These are phyloP conservation scores for Cunninghamia lanceolata DNA, from an alignment of 75 land plant genomes.

Conservation along the genomic window DNA sequence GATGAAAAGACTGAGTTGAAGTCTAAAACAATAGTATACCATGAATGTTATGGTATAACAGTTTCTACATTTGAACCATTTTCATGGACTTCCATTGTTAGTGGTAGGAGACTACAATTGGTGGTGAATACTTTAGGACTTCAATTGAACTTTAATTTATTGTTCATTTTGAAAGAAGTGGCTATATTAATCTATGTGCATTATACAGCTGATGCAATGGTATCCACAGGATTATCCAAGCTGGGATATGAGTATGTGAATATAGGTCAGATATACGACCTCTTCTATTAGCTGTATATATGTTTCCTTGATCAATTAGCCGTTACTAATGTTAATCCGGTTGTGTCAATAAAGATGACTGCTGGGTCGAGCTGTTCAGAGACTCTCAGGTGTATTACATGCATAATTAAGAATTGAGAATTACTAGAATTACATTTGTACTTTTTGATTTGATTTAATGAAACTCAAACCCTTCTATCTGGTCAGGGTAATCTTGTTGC, in stretches of 20 bases:
- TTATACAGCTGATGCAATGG: constrained; percentile 77
- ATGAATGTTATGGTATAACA: background rate
- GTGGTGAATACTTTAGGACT: background rate
- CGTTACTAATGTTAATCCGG: no score
- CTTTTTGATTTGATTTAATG: background rate
- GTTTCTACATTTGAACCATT: background rate
- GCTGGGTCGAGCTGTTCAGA: constrained; percentile 34
- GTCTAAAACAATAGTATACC: background rate
- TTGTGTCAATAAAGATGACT: constrained; percentile 31
- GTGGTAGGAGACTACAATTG: no score
- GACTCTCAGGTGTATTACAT: no score
- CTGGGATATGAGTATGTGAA: constrained; percentile 74
- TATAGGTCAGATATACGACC: constrained; percentile 37
- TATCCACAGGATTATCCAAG: constrained; percentile 62
- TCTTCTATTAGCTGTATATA: background rate
- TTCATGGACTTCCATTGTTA: no score
- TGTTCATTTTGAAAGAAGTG: background rate
- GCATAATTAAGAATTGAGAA: background rate
- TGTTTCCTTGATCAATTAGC: background rate
- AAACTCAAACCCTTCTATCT: background rate
- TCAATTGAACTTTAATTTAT: no score
- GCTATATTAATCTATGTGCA: background rate
- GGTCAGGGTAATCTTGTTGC: constrained; percentile 36
- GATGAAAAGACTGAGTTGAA: background rate
- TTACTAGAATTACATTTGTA: background rate